Percentiles rank a stretch among this genome's conserved stretches.
Conservation (phyloP, 2,329 filamentous ascomycete genomes). For the Byssoonygena ceratinophila region DNA sequence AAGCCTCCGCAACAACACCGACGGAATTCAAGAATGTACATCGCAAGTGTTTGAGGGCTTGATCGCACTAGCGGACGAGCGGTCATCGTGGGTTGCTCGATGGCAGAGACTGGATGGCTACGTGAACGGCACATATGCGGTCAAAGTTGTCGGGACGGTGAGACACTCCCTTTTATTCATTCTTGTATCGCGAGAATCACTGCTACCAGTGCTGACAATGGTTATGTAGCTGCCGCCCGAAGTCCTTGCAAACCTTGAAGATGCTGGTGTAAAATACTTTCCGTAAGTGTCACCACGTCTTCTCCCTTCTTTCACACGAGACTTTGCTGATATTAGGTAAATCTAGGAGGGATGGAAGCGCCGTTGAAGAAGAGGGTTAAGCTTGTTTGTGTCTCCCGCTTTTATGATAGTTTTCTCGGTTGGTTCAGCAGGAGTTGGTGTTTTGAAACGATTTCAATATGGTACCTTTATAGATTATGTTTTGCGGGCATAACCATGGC, state of each 20-base stretch:
- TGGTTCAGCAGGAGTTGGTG: conserved; percentile 3
- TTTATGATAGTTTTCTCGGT: background rate
- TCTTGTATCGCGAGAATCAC: background rate
- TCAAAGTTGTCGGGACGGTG: conserved; percentile 77
- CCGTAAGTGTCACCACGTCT: conserved; percentile 35
- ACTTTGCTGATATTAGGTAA: conserved; percentile 3
- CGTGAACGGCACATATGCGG: conserved; percentile 80
- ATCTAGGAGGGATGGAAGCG: conserved; percentile 39
- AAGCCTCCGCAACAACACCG: conserved; percentile 64
- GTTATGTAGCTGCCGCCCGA: conserved; percentile 45
- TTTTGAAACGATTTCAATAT: background rate
- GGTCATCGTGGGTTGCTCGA: conserved; percentile 83
- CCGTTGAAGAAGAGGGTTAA: conserved; percentile 36
- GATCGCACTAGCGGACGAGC: conserved; percentile 74
- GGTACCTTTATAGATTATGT: background rate
- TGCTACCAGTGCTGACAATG: background rate
- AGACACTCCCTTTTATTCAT: conserved; percentile 22
- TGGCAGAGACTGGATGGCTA: conserved; percentile 90
- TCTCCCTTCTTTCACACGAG: background rate
- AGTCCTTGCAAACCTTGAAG: conserved; percentile 46
- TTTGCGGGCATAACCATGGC: background rate
- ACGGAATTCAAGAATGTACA: conserved; percentile 83
- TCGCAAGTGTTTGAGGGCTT: conserved; percentile 92
- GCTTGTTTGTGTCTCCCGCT: background rate
- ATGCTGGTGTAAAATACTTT: conserved; percentile 51